Evolutionary conservation across 2,329 filamentous ascomycete genomes (phyloP).

Genomic region (Sporothrix curviconia): DNA sequence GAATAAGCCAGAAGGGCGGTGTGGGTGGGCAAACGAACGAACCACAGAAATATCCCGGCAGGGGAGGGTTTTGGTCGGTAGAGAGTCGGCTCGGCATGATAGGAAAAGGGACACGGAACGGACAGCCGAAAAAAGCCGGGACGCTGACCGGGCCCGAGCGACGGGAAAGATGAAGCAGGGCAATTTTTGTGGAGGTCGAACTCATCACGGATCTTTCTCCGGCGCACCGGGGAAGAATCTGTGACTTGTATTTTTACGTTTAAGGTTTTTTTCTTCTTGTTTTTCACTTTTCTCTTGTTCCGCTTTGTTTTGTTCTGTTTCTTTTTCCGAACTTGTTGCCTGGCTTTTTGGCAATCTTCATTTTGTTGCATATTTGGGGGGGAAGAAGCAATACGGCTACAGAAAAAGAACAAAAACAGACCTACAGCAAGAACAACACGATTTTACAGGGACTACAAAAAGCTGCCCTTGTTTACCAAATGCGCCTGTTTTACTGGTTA

Average conservation of each 20-base stretch:
- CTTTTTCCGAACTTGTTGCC: background rate
- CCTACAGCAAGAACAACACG: too few species aligned
- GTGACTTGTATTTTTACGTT: background rate
- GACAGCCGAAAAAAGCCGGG: constrained; percentile 7
- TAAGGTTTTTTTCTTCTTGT: background rate
- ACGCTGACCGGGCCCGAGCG: background rate
- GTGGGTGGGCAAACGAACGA: too few species aligned
- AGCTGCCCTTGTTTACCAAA: too few species aligned
- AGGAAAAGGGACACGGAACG: background rate
- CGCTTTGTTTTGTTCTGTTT: background rate
- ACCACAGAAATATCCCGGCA: background rate
- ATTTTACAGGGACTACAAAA: background rate
- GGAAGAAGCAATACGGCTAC: background rate
- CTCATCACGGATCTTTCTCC: background rate
- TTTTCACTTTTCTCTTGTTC: background rate
- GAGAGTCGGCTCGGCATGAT: too few species aligned
- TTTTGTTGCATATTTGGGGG: background rate
- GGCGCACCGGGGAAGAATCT: background rate
- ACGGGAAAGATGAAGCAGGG: background rate
- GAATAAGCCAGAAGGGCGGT: constrained; percentile 8
- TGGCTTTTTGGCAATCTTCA: background rate
- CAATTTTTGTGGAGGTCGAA: background rate
- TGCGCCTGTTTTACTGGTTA: too few species aligned
- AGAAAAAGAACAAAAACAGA: background rate
- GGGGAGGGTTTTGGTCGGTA: background rate